A percentile compares a stretch with the other conserved stretches of the same genome.
Conservation (phyloP, 345 rosid species). For the Hirschfeldia incana region DNA sequence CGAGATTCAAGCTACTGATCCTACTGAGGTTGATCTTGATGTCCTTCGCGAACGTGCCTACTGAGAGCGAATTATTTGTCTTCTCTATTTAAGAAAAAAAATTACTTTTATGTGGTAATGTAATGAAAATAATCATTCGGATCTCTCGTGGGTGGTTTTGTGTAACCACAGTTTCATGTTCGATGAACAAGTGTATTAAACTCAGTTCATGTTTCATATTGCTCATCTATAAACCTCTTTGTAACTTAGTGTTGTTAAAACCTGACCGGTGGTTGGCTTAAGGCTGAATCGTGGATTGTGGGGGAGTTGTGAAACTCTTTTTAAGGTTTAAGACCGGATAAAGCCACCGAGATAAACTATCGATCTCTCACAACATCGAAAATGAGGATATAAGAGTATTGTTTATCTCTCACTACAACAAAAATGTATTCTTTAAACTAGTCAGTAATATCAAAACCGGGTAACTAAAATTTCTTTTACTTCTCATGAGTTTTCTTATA, state of each 20-base stretch:
- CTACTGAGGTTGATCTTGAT: constrained; percentile 78
- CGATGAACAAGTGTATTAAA: constrained; percentile 6
- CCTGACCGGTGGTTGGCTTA: neutral
- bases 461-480: too few species aligned
- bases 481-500: too few species aligned
- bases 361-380: too few species aligned
- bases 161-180: constrained; percentile 28
- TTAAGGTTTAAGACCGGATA: too few species aligned
- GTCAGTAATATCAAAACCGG: too few species aligned
- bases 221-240: neutral
- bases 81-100: neutral
- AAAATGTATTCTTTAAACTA: too few species aligned
- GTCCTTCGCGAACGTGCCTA: constrained; percentile 33
- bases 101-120: constrained; percentile 16
- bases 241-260: neutral
- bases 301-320: too few species aligned
- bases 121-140: constrained; percentile 34
- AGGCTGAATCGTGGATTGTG: too few species aligned
- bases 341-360: too few species aligned
- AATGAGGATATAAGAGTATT: too few species aligned
- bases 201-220: neutral
- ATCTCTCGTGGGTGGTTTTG: constrained; percentile 12
- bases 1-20: constrained; percentile 85
- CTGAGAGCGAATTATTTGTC: neutral
- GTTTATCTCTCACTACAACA: too few species aligned